phyloP scores from a whole-genome alignment of 495 filamentous ascomycete species.

The Aspergillus conjunctus region DNA sequence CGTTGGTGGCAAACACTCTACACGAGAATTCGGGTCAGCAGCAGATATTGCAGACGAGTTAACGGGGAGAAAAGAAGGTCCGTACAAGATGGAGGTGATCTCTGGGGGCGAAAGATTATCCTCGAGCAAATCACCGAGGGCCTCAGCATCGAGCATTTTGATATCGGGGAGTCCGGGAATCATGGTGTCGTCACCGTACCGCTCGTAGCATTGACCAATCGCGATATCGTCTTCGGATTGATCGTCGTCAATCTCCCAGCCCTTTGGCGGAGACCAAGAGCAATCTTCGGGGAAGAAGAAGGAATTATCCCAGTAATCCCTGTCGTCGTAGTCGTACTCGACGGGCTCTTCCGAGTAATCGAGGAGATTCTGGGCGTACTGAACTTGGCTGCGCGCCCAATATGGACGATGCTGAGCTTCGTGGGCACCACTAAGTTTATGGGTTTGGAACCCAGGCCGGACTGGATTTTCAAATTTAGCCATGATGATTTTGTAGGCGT shows the following conservation, averaged over 20 bases:
- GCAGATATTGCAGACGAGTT: not conserved
- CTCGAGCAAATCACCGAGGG: constrained; percentile 48
- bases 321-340: constrained; percentile 51
- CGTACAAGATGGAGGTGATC: constrained; percentile 51
- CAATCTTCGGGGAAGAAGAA: constrained; percentile 54
- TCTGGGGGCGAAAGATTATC: constrained; percentile 52
- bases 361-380: constrained; percentile 46
- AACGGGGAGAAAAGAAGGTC: not conserved
- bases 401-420: constrained; percentile 39
- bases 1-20: constrained; percentile 48
- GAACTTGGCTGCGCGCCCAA: constrained; percentile 44
- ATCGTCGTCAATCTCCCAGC: constrained; percentile 31
- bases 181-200: constrained; percentile 38
- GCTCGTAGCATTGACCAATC: constrained; percentile 18
- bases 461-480: constrained; percentile 33
- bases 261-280: constrained; percentile 45
- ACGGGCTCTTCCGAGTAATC: constrained; percentile 47
- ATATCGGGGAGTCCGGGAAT: constrained; percentile 52
- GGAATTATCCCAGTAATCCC: constrained; percentile 49
- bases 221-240: constrained; percentile 22
- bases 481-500: constrained; percentile 21
- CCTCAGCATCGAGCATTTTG: constrained; percentile 52
- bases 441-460: constrained; percentile 16
- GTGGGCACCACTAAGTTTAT: constrained; percentile 16
- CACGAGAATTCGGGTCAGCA: not conserved